These are phyloP conservation scores for Babesia gibsoni DNA, from an alignment of 169 alveolate species.

Conservation along the genomic window DNA sequence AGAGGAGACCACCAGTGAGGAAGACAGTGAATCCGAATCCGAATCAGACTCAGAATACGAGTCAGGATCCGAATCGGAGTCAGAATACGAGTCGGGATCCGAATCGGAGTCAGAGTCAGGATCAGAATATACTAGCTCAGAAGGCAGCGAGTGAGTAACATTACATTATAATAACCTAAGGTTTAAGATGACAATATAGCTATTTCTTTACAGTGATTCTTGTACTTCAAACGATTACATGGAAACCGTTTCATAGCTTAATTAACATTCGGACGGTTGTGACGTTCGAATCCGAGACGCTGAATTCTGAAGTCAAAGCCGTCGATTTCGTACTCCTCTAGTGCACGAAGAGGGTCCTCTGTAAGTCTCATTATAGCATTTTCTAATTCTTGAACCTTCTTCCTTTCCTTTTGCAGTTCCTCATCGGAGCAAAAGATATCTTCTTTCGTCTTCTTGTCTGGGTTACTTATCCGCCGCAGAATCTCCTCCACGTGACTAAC, in stretches of 20 bases:
- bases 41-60: background rate
- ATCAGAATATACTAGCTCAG: no score
- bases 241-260: background rate
- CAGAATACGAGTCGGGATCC: background rate
- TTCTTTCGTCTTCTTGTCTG: constrained; percentile 9
- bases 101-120: background rate
- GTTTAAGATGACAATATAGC: background rate
- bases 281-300: constrained; percentile 2
- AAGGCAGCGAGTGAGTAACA: no score
- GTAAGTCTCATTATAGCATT: background rate
- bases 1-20: background rate
- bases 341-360: constrained; percentile 29
- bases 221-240: background rate
- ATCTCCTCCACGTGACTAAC: constrained; percentile 1
- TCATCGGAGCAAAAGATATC: constrained; percentile 30
- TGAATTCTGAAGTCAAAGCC: background rate
- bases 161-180: background rate
- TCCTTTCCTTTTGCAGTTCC: constrained; percentile 7
- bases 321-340: background rate
- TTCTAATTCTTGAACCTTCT: constrained; percentile 11
- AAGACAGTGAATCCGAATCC: background rate
- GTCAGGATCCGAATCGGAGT: no score
- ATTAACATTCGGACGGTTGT: background rate
- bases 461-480: constrained; percentile 4
- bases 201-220: background rate